phyloP scores from a whole-genome alignment of 2,329 filamentous ascomycete genomes.

The Aspergillus amoenus region DNA sequence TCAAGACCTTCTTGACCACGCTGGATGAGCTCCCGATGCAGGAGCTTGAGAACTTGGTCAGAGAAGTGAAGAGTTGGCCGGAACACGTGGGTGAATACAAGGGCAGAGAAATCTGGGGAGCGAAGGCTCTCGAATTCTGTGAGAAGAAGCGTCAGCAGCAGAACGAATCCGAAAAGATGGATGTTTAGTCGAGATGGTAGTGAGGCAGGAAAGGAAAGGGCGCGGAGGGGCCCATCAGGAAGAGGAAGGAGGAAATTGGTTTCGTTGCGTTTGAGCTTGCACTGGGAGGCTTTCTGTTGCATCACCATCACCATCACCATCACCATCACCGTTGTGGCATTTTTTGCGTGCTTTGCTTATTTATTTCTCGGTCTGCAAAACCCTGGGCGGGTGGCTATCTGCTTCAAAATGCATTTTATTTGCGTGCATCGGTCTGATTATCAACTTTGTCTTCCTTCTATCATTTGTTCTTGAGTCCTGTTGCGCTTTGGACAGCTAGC shows the following conservation, averaged over 20 bases:
- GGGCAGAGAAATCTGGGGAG: constrained; percentile 45
- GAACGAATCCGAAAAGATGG: constrained; percentile 13
- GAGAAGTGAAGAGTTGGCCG: constrained; percentile 48
- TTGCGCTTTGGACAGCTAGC: not conserved
- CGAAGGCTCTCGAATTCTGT: constrained; percentile 38
- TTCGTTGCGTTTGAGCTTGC: not conserved
- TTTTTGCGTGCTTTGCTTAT: constrained; percentile 11
- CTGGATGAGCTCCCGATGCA: constrained; percentile 42
- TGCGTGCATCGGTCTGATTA: constrained; percentile 12
- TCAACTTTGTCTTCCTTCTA: constrained; percentile 7
- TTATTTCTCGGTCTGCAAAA: constrained; percentile 15
- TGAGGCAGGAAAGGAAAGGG: not conserved
- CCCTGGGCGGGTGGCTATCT: constrained; percentile 27
- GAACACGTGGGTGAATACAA: constrained; percentile 47
- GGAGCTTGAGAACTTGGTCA: constrained; percentile 43
- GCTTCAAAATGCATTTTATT: constrained; percentile 18
- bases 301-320: not conserved
- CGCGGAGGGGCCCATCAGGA: constrained; percentile 7
- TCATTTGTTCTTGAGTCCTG: not conserved
- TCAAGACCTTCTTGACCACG: constrained; percentile 48
- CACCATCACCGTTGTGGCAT: constrained; percentile 5
- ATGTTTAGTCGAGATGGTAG: constrained; percentile 15
- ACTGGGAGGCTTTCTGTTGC: constrained; percentile 16
- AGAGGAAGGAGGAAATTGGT: not conserved
- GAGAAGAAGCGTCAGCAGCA: constrained; percentile 22